Percentiles rank a stretch among this genome's conserved stretches.
Evolutionary conservation across 768 basidiomycete genomes (phyloP).

Genomic region (Plicaturopsis crispa): DNA sequence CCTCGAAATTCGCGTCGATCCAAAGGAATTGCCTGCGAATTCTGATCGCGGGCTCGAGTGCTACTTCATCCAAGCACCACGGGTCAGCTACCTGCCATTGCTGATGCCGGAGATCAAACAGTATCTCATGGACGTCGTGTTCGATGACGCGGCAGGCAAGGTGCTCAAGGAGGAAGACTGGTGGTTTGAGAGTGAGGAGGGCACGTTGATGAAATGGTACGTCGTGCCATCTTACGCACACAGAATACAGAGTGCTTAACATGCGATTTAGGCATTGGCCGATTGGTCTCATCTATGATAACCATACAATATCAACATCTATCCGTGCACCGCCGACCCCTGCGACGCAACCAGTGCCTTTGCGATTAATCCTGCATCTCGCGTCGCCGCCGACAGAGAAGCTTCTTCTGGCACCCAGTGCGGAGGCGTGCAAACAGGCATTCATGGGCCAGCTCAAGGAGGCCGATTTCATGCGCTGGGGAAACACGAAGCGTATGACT

Average conservation of each 20-base stretch:
- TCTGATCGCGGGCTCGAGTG: constrained; percentile 85
- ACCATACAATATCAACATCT: constrained; percentile 59
- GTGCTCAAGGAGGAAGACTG: constrained; percentile 82
- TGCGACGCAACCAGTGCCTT: constrained; percentile 42
- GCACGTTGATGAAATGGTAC: constrained; percentile 81
- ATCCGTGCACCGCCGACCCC: constrained; percentile 32
- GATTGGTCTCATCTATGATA: constrained; percentile 90
- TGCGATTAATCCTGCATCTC: constrained; percentile 81
- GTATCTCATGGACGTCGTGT: constrained; percentile 87
- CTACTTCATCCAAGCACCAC: constrained; percentile 85
- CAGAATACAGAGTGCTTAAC: background rate
- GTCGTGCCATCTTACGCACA: constrained; percentile 15
- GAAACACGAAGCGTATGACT: constrained; percentile 91
- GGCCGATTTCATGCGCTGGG: constrained; percentile 95
- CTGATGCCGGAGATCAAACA: constrained; percentile 82
- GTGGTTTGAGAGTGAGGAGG: constrained; percentile 95
- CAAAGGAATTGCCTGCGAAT: constrained; percentile 84
- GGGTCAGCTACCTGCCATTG: constrained; percentile 90
- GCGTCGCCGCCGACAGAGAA: constrained; percentile 84
- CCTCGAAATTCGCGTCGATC: constrained; percentile 81
- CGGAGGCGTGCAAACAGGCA: constrained; percentile 85
- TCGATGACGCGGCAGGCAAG: constrained; percentile 78
- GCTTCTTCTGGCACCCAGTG: constrained; percentile 68
- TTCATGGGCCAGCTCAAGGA: constrained; percentile 97
- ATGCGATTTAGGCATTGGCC: constrained; percentile 84